These are phyloP conservation scores for Taphrina wiesneri DNA, from an alignment of 1,139 yeast genomes.

Conservation along the genomic window DNA sequence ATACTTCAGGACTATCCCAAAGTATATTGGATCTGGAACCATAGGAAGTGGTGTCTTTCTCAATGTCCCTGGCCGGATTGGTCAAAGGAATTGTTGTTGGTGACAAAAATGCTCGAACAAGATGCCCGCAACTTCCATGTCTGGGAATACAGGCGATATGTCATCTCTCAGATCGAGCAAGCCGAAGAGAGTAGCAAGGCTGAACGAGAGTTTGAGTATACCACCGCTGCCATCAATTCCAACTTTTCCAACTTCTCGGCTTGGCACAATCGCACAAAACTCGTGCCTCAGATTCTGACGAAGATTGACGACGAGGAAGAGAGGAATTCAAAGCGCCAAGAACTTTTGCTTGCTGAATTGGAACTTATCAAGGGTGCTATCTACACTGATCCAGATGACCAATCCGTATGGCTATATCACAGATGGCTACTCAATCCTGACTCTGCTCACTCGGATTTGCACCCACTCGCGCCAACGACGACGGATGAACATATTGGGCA, in stretches of 20 bases:
- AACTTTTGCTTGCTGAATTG: conserved; percentile 53
- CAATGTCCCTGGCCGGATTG: conserved; percentile 60
- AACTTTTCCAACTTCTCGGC: conserved; percentile 93
- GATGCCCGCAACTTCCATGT: conserved; percentile 92
- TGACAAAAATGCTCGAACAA: conserved; percentile 62
- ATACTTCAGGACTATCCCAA: conserved; percentile 73
- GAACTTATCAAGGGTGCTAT: conserved; percentile 76
- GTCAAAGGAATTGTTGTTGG: conserved; percentile 67
- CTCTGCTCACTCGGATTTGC: conserved; percentile 49
- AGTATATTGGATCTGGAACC: conserved; percentile 96
- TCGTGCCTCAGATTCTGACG: conserved; percentile 58
- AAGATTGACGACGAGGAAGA: conserved; percentile 40
- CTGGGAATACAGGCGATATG: conserved; percentile 87
- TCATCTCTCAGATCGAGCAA: conserved; percentile 58
- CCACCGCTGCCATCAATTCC: conserved; percentile 72
- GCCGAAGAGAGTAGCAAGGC: conserved; percentile 44
- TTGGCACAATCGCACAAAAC: conserved; percentile 84
- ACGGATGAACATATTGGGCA: conserved; percentile 38
- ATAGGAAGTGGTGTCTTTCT: conserved; percentile 77
- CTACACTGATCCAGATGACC: conserved; percentile 91
- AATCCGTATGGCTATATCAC: conserved; percentile 86
- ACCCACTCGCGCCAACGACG: conserved; percentile 38
- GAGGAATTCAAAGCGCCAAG: conserved; percentile 41
- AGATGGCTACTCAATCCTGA: conserved; percentile 73
- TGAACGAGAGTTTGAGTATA: conserved; percentile 67